Evolutionary conservation across 441 rosid genomes (phyloP), one percentile per base, ranked within the genome.

Genomic region (Viola pubescens): DNA sequence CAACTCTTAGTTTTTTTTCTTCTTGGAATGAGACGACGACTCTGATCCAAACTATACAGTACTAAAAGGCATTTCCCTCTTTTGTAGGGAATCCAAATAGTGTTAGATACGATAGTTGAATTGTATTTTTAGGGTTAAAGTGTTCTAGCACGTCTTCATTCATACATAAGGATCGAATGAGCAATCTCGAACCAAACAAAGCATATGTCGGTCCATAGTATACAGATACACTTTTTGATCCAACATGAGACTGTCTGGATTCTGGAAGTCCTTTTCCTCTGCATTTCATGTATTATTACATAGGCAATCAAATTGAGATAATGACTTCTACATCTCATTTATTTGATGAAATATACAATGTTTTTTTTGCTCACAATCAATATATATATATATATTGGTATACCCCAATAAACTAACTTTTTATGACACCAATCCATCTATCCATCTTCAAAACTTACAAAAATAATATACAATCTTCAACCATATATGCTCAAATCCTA

Each of bases 391-490:
- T 73, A 65, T 68, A 64, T 61, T 48, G 63, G 66, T 76, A 77
- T 78, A 73, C 80, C 77, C 83, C 77, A 77, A 10, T 8, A 64
- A 58, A 64, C 60, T 73, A 77, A 68, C 52, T 44, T 50, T 37
- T 70, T 61, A 73, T 70, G 63, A 73, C 67, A 70, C 58, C 76
- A 71, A 70, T 64, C 78, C 76, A 73, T 70, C 90, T 84, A 84
- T 74, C 78, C 78, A 81, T 75, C 86, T 75, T 72, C 83, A 71
- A 63, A 83, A 73, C 81, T 84, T 80, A 70, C 84, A 84, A 86
- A 82, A 88, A 75, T 77, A 81, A 82, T 88, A 88, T 82, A 86
- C 90, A 88, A 80, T 65, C 79, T 80, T 77, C 77, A 76, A 74
- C 70, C 77, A 78, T 77, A 73, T 78, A 76, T 72, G 68, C 63